These are phyloP conservation scores for Alternaria triticimaculans DNA, from an alignment of 2,329 filamentous ascomycete species.

Conservation along the genomic window DNA sequence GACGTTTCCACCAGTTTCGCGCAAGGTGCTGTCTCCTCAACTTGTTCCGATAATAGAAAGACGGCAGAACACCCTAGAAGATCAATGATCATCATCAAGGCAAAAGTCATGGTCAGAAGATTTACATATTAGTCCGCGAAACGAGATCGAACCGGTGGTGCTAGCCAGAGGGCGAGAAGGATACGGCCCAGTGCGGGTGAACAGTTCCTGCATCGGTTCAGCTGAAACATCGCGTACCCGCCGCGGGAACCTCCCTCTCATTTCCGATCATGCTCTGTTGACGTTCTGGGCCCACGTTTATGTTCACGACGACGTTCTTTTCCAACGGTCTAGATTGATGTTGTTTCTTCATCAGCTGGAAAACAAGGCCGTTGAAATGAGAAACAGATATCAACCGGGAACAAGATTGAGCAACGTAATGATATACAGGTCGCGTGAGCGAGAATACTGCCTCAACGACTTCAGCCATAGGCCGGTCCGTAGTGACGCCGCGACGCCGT, in stretches of 20 bases:
- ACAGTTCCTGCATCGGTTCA: background rate
- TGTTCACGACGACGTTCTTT: background rate
- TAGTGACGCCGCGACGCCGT: constrained; percentile 7
- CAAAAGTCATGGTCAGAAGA: background rate
- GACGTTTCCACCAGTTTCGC: background rate
- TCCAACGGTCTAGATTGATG: background rate
- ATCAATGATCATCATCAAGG: background rate
- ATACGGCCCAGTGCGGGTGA: background rate
- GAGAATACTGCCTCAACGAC: background rate
- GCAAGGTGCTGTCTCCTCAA: background rate
- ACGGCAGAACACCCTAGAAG: background rate
- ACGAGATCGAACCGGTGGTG: background rate
- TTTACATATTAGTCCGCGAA: background rate
- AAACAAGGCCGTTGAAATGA: background rate
- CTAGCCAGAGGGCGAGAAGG: background rate
- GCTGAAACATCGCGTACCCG: background rate
- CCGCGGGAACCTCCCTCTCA: background rate
- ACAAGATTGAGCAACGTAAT: background rate
- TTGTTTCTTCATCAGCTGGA: background rate
- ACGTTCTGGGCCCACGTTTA: background rate
- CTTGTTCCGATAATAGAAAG: background rate
- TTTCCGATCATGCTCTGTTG: background rate
- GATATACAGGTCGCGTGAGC: background rate
- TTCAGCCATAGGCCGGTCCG: background rate
- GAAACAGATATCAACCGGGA: background rate